Conservation (phyloP, 768 basidiomycete species). For the Mycena olivaceomarginata region DNA sequence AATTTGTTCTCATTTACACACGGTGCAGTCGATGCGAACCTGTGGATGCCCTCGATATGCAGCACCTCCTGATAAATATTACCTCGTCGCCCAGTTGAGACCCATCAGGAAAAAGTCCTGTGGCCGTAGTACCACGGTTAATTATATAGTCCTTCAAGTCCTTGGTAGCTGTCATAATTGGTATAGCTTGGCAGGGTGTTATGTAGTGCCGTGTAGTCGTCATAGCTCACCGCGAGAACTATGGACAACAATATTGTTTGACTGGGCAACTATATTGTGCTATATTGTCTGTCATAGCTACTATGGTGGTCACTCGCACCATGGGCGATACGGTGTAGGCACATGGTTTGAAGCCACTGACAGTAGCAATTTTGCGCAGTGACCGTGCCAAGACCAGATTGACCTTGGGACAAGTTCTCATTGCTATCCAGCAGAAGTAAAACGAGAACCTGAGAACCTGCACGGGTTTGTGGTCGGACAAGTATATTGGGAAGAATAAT, state of each 20-base stretch:
- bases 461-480: not conserved
- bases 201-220: slow-evolving; percentile 13
- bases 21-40: no score
- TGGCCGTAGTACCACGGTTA: slow-evolving; percentile 13
- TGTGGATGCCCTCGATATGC: no score
- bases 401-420: slow-evolving; percentile 19
- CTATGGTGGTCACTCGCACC: slow-evolving; percentile 1
- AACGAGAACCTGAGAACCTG: slow-evolving; percentile 5
- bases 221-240: slow-evolving; percentile 18
- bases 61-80: no score
- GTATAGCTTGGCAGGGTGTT: slow-evolving; percentile 6
- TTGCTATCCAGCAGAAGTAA: slow-evolving; percentile 15
- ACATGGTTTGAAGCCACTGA: slow-evolving; percentile 8
- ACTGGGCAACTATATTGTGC: slow-evolving; percentile 9
- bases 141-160: slow-evolving; percentile 13
- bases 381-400: not conserved
- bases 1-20: no score
- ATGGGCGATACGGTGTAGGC: not conserved
- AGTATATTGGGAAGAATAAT: slow-evolving; percentile 4
- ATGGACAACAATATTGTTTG: not conserved
- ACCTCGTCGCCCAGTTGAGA: no score
- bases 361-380: slow-evolving; percentile 20
- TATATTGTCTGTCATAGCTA: slow-evolving; percentile 13
- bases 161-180: slow-evolving; percentile 14
- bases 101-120: slow-evolving; percentile 23